phyloP scores from a whole-genome alignment of 1,284 basidiomycete genomes.

The Cutaneotrichosporon cavernicola region DNA sequence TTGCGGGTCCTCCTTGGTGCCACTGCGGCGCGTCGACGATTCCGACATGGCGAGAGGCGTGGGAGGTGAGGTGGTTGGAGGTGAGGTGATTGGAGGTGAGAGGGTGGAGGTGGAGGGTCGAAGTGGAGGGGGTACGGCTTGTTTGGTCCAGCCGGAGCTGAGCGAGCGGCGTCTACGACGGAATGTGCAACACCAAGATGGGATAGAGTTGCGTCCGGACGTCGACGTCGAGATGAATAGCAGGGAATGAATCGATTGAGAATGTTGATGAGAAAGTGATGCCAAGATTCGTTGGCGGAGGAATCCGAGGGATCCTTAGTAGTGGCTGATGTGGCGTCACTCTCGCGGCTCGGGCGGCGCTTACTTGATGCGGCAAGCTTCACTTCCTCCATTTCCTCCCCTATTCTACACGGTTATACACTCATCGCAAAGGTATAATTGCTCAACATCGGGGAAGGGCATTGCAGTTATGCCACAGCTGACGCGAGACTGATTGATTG shows the following conservation, averaged over 20 bases:
- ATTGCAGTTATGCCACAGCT: neutral
- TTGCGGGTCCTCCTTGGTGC: neutral
- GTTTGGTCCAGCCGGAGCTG: neutral
- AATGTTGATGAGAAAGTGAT: slow-evolving; percentile 1
- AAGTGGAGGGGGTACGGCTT: neutral
- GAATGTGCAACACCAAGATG: neutral
- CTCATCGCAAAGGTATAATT: neutral
- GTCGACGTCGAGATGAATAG: slow-evolving; percentile 2
- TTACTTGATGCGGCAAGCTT: neutral
- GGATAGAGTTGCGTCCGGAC: neutral
- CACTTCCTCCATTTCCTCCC: neutral
- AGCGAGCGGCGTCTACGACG: neutral
- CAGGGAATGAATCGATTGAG: neutral
- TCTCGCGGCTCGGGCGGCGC: neutral
- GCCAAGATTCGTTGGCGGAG: neutral
- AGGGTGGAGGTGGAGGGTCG: neutral
- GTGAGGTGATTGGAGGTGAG: neutral
- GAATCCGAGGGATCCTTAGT: neutral
- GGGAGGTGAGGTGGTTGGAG: neutral
- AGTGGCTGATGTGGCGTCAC: neutral
- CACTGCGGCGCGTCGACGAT: neutral
- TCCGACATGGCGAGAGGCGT: neutral
- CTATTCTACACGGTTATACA: neutral
- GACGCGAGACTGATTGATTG: neutral
- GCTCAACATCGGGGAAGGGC: neutral